Evolutionary conservation across 257 asterid species (phyloP), one percentile per base, ranked within the genome.

Genomic region (Penstemon davidsonii): DNA sequence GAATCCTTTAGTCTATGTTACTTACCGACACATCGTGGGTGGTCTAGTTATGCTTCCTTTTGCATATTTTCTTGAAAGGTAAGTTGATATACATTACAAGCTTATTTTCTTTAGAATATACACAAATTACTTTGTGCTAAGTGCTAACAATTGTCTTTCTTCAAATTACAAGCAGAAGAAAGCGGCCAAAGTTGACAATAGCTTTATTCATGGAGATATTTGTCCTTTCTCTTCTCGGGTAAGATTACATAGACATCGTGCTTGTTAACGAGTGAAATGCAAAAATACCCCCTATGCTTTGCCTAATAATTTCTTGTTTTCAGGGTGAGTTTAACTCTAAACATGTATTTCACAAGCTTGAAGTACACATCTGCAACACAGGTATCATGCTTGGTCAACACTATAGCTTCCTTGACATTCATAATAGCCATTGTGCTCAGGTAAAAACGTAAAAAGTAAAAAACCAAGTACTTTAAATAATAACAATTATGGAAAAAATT

Each of bases 61-160:
- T 58, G 96, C 96, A 73, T 87, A 82, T 72, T 84, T 86, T 46
- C 76, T 90, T 8, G 96, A 87, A 66, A 84, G 88, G 96, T 87
- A 65, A 39, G 18, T 40, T 50, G n/a, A 12, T 9, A 49, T 49
- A 13, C 6, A 4, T 9, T 7, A 45, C 58, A 36, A 60, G 55
- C 12, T 7, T 5, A 38, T 58, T 11, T 10, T 12, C 15, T 49
- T 49, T 3, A 49, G 33, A 1, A 25, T 25, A 25, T 25, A 25
- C 33, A 25, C 33, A 0, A 25, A 25, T 2, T 46, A 4, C 51
- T 7, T 46, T 46, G 8, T 46, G 3, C 11, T 12, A 8, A 46
- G 8, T 46, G 3, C 11, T 12, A 8, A 46, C 4, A 5, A 8
- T 46, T 12, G 12, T 7, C 1, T 5, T 46, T 46, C 11, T 60